Conservation (phyloP, 257 asterid genomes). For the Capsicum pubescens region DNA sequence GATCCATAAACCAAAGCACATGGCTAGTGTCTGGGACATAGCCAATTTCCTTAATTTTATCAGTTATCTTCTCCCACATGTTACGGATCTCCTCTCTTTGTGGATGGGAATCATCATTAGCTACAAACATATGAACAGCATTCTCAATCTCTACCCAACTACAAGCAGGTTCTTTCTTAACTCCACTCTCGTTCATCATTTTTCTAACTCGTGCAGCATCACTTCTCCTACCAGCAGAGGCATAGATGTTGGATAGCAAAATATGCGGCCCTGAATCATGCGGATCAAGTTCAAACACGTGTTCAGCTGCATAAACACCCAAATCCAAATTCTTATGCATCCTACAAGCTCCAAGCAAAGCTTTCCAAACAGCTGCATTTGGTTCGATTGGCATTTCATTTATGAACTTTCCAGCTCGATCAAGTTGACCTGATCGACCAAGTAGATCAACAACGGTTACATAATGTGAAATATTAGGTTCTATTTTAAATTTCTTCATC, state of each 20-base stretch:
- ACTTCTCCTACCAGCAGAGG: conserved; percentile 64
- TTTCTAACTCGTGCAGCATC: conserved; percentile 84
- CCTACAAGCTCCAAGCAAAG: conserved; percentile 88
- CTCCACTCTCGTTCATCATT: conserved; percentile 74
- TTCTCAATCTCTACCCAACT: conserved; percentile 91
- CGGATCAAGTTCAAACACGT: conserved; percentile 79
- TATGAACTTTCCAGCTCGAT: conserved; percentile 63
- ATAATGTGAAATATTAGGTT: conserved; percentile 66
- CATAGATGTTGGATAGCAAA: conserved; percentile 72
- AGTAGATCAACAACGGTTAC: conserved; percentile 70
- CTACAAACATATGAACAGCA: conserved; percentile 68
- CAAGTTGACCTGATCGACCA: conserved; percentile 75
- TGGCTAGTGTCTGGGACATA: conserved; percentile 80
- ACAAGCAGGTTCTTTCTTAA: conserved; percentile 89
- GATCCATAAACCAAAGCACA: conserved; percentile 66
- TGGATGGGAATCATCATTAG: conserved; percentile 74
- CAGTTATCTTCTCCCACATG: conserved; percentile 63
- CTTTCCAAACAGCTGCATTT: conserved; percentile 75
- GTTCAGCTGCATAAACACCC: conserved; percentile 80
- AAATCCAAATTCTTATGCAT: conserved; percentile 72
- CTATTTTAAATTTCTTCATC: conserved; percentile 59
- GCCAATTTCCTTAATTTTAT: conserved; percentile 63
- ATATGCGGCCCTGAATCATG: conserved; percentile 82
- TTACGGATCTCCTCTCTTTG: conserved; percentile 56
- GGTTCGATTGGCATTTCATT: conserved; percentile 65